phyloP scores from a whole-genome alignment of 2,329 filamentous ascomycete species.

The Fusarium sp. region DNA sequence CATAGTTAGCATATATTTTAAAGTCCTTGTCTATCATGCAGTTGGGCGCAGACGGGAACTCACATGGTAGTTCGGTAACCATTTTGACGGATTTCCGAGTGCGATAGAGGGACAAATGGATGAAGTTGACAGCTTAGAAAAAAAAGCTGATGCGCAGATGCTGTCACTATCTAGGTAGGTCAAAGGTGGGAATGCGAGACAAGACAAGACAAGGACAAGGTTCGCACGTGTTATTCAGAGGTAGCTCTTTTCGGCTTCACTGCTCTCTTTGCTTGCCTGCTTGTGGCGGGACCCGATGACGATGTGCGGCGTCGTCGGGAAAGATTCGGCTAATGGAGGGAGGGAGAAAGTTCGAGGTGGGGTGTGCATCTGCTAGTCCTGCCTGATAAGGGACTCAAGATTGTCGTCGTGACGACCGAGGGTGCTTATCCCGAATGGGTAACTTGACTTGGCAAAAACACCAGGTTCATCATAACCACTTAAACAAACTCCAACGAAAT shows the following conservation, averaged over 20 bases:
- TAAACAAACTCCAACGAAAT: background rate
- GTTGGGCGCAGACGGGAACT: slow-evolving; percentile 43
- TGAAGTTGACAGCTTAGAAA: background rate
- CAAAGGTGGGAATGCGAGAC: background rate
- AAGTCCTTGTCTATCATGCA: slow-evolving; percentile 7
- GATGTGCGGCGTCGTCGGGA: slow-evolving; percentile 34
- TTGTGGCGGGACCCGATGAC: slow-evolving; percentile 45
- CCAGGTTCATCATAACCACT: slow-evolving; percentile 9
- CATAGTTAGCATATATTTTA: slow-evolving; percentile 19
- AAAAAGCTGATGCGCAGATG: background rate
- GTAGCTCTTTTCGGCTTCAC: slow-evolving; percentile 32
- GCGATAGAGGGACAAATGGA: background rate
- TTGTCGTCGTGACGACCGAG: slow-evolving; percentile 50
- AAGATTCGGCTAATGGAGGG: slow-evolving; percentile 30
- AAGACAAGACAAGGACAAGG: background rate
- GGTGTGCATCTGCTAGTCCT: background rate
- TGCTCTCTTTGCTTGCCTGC: slow-evolving; percentile 16
- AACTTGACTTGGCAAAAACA: slow-evolving; percentile 13
- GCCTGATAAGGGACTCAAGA: slow-evolving; percentile 5
- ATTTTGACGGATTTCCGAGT: slow-evolving; percentile 48
- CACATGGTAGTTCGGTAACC: slow-evolving; percentile 63
- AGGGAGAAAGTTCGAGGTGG: background rate
- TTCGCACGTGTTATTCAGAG: slow-evolving; percentile 29
- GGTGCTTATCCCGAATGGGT: slow-evolving; percentile 11
- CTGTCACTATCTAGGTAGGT: background rate